Percentiles rank a stretch among this genome's conserved stretches.
Conservation (phyloP, 345 rosid genomes). For the Triadica sebifera region DNA sequence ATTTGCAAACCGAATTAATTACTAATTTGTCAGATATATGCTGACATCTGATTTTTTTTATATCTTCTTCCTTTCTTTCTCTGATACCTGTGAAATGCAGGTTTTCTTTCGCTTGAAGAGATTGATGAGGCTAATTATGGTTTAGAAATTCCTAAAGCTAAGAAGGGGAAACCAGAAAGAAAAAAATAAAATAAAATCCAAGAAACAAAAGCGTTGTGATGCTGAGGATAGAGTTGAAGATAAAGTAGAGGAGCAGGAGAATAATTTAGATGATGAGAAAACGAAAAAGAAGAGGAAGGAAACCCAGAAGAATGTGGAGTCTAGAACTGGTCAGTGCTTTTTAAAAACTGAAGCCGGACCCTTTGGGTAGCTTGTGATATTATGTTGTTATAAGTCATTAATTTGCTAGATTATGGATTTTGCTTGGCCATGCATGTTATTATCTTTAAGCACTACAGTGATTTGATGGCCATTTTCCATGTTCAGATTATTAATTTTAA, state of each 20-base stretch:
- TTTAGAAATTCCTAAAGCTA: constrained; percentile 38
- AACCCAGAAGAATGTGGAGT: constrained; percentile 30
- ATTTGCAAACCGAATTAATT: background rate
- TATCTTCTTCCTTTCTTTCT: background rate
- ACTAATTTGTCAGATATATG: background rate
- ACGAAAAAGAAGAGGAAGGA: constrained; percentile 42
- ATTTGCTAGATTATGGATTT: background rate
- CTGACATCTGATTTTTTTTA: background rate
- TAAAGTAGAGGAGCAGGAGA: constrained; percentile 29
- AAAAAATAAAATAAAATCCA: constrained; percentile 27
- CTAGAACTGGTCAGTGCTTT: constrained; percentile 48
- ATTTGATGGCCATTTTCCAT: background rate
- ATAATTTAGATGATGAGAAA: constrained; percentile 26
- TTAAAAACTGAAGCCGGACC: background rate
- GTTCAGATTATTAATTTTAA: background rate
- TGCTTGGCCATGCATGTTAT: background rate
- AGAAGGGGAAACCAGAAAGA: constrained; percentile 30
- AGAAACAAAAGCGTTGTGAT: constrained; percentile 39
- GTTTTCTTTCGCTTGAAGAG: constrained; percentile 91
- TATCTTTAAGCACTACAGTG: background rate
- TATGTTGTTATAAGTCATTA: background rate
- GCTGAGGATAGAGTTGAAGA: constrained; percentile 27
- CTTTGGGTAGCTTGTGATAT: background rate
- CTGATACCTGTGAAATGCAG: constrained; percentile 30
- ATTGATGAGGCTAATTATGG: constrained; percentile 70